phyloP scores from a whole-genome alignment of 2,329 filamentous ascomycete species.

The Furcasterigmium furcatum region DNA sequence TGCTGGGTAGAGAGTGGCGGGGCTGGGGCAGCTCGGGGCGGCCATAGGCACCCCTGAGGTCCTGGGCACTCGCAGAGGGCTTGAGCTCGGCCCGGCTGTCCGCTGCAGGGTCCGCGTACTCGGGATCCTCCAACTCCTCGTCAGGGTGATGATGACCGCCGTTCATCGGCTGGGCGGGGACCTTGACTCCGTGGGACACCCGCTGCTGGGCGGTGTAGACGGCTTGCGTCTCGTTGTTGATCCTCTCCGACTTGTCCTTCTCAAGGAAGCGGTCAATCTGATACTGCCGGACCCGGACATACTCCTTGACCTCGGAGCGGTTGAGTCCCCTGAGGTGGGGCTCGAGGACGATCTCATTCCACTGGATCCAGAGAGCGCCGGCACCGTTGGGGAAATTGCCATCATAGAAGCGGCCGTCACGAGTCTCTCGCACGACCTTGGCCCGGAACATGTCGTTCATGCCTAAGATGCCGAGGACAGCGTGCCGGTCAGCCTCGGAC shows the following conservation, averaged over 20 bases:
- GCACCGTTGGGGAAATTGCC: slow-evolving; percentile 60
- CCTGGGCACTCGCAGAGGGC: not conserved
- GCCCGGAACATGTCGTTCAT: slow-evolving; percentile 64
- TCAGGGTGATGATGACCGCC: not conserved
- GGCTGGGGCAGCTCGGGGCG: not conserved
- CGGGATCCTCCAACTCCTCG: not conserved
- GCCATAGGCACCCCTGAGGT: not conserved
- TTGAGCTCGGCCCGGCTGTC: not conserved
- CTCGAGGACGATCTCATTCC: slow-evolving; percentile 59
- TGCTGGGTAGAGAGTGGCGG: slow-evolving; percentile 28
- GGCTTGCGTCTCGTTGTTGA: slow-evolving; percentile 48
- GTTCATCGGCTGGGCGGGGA: slow-evolving; percentile 6
- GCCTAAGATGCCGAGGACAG: slow-evolving; percentile 60
- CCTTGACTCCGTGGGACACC: slow-evolving; percentile 26
- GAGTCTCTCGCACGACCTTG: slow-evolving; percentile 57
- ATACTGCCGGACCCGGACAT: slow-evolving; percentile 57
- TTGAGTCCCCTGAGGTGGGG: slow-evolving; percentile 48
- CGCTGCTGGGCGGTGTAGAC: slow-evolving; percentile 47
- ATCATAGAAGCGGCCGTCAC: slow-evolving; percentile 54
- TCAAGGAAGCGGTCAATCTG: slow-evolving; percentile 53
- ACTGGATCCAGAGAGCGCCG: slow-evolving; percentile 60
- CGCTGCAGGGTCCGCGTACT: not conserved
- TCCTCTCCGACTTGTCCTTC: slow-evolving; percentile 35
- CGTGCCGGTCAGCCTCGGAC: slow-evolving; percentile 50
- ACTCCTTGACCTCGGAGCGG: slow-evolving; percentile 59